Evolutionary conservation across 208 protist species (phyloP).

Genomic region (Crithidia mellificae): DNA sequence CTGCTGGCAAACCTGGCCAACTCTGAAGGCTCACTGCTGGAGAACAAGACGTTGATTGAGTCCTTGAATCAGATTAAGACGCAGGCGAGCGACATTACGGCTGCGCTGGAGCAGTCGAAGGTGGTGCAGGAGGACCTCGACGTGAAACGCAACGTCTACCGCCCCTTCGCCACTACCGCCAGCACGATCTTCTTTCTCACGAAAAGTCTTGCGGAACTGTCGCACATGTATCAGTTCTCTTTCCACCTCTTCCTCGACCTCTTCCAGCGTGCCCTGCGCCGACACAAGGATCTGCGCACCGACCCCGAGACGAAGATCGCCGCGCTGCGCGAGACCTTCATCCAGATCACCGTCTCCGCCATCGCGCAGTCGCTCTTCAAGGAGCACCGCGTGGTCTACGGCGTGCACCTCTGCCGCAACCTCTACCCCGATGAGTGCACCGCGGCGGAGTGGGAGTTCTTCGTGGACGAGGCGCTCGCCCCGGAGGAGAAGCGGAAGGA

Average conservation of each 20-base stretch:
- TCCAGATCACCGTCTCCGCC: slow-evolving; percentile 76
- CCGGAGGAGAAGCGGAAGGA: slow-evolving; percentile 53
- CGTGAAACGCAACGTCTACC: slow-evolving; percentile 94
- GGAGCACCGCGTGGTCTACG: slow-evolving; percentile 95
- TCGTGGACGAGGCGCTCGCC: slow-evolving; percentile 66
- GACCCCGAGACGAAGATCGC: slow-evolving; percentile 88
- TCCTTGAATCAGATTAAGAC: slow-evolving; percentile 96
- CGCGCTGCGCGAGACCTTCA: slow-evolving; percentile 75
- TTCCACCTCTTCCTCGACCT: slow-evolving; percentile 91
- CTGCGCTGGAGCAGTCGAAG: slow-evolving; percentile 86
- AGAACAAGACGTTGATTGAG: slow-evolving; percentile 95
- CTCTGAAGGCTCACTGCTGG: slow-evolving; percentile 95
- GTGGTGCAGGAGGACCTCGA: slow-evolving; percentile 92
- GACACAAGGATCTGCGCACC: slow-evolving; percentile 71
- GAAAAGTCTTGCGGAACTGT: slow-evolving; percentile 86
- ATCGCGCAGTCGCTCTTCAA: slow-evolving; percentile 95
- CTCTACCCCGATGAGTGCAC: slow-evolving; percentile 69
- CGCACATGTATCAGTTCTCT: slow-evolving; percentile 98
- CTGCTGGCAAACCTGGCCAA: slow-evolving; percentile 93
- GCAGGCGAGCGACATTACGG: slow-evolving; percentile 89
- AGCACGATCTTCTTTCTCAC: slow-evolving; percentile 94
- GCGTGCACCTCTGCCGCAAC: slow-evolving; percentile 92
- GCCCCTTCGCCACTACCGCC: slow-evolving; percentile 90
- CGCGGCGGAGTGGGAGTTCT: slow-evolving; percentile 93
- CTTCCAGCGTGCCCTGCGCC: slow-evolving; percentile 67